Conservation (phyloP, 1,284 basidiomycete species). For the Moesziomyces sp. region DNA sequence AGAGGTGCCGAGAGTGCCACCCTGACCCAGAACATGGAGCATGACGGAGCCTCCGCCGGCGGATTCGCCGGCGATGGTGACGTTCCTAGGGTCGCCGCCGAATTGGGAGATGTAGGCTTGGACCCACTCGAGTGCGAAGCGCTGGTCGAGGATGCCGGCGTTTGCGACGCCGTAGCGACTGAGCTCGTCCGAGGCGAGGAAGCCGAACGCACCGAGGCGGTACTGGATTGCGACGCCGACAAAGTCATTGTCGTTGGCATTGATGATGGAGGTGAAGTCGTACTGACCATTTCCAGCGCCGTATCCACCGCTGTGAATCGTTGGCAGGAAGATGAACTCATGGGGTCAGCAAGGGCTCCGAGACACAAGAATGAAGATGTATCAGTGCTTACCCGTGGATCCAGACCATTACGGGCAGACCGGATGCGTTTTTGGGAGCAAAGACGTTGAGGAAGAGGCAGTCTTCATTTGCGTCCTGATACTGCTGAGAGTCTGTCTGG, state of each 20-base stretch:
- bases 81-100: constrained; percentile 44
- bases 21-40: constrained; percentile 31
- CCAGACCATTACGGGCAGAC: constrained; percentile 43
- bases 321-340: too few species aligned
- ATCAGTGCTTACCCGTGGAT: constrained; percentile 22
- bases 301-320: constrained; percentile 23
- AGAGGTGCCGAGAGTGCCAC: constrained; percentile 24
- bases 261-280: constrained; percentile 40
- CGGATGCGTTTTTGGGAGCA: constrained; percentile 25
- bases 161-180: constrained; percentile 33
- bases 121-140: constrained; percentile 47
- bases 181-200: constrained; percentile 36
- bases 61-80: constrained; percentile 48
- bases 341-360: not conserved
- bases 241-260: constrained; percentile 38
- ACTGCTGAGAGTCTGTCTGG: constrained; percentile 6
- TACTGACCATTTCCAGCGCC: constrained; percentile 35
- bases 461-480: constrained; percentile 26
- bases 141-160: constrained; percentile 47
- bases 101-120: constrained; percentile 48
- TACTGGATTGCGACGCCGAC: constrained; percentile 72
- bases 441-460: constrained; percentile 51
- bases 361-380: not conserved
- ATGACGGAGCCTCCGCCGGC: constrained; percentile 44
- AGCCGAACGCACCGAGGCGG: constrained; percentile 67